Percentiles rank a stretch among this genome's conserved stretches.
phyloP scores from a whole-genome alignment of 306 rosid genomes.

The Gynostemma pentaphyllum region DNA sequence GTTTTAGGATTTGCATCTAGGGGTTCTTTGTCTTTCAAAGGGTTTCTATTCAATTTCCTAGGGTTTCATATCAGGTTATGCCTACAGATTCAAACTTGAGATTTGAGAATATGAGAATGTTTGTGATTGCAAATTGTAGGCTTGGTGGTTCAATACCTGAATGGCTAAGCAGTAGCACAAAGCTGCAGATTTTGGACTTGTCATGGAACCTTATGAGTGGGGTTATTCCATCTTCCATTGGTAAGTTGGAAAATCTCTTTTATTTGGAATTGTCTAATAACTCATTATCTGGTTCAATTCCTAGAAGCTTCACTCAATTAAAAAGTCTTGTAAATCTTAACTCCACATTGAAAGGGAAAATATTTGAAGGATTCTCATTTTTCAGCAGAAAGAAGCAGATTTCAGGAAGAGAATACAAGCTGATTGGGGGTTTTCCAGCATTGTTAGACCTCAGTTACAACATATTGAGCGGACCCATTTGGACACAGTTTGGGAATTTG shows the following conservation, averaged over 20 bases:
- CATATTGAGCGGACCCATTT: slow-evolving; percentile 27
- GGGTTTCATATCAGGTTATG: too few relatives aligned
- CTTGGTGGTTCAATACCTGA: slow-evolving; percentile 37
- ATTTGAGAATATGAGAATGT: slow-evolving; percentile 29
- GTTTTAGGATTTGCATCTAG: too few relatives aligned
- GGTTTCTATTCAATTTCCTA: too few relatives aligned
- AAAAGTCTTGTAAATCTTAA: slow-evolving; percentile 14
- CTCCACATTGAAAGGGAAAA: slow-evolving; percentile 14
- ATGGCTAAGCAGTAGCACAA: slow-evolving; percentile 29
- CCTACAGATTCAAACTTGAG: slow-evolving; percentile 19
- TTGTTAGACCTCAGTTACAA: slow-evolving; percentile 30
- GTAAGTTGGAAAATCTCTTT: slow-evolving; percentile 21
- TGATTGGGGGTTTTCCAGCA: slow-evolving; percentile 38
- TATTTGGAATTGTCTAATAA: slow-evolving; percentile 56
- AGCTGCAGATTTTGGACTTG: slow-evolving; percentile 34
- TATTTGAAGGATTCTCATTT: slow-evolving; percentile 30
- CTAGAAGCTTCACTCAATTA: slow-evolving; percentile 20
- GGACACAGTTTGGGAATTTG: slow-evolving; percentile 42
- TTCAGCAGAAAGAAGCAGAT: slow-evolving; percentile 26
- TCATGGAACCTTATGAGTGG: slow-evolving; percentile 43
- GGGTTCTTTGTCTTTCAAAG: too few relatives aligned
- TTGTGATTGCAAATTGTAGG: slow-evolving; percentile 33
- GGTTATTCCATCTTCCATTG: slow-evolving; percentile 35
- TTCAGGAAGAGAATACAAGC: slow-evolving; percentile 36
- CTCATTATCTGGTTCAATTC: slow-evolving; percentile 37